Conservation (phyloP, 257 asterid species). For the Solanum chmielewskii region DNA sequence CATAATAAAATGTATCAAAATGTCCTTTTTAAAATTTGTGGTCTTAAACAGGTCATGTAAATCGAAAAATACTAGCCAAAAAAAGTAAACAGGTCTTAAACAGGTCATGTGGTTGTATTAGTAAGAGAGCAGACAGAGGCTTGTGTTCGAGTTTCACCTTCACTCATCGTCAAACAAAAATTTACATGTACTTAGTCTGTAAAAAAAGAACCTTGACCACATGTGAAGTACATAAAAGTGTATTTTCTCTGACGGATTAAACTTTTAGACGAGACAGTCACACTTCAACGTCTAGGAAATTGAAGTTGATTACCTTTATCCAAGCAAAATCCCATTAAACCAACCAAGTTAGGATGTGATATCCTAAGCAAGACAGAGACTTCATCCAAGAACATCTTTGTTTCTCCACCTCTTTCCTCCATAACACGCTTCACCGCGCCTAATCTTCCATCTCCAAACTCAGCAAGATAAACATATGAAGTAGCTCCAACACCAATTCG, state of each 20-base stretch:
- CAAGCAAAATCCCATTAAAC: conserved; percentile 66
- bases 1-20: not conserved
- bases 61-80: not conserved
- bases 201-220: not conserved
- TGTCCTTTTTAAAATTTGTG: not conserved
- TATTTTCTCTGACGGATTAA: not conserved
- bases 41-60: no score
- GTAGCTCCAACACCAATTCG: conserved; percentile 66
- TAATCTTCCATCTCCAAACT: conserved; percentile 45
- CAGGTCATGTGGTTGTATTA: not conserved
- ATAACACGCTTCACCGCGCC: conserved; percentile 70
- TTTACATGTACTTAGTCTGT: not conserved
- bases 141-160: not conserved
- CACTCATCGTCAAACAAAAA: not conserved
- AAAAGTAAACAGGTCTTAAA: not conserved
- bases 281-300: not conserved
- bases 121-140: not conserved
- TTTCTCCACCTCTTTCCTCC: conserved; percentile 71
- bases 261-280: not conserved
- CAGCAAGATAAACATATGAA: conserved; percentile 63
- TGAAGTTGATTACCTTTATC: conserved; percentile 42
- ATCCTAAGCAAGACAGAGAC: conserved; percentile 78
- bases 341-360: conserved; percentile 67
- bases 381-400: conserved; percentile 71
- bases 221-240: not conserved